Evolutionary conservation across 768 basidiomycete species (phyloP), one percentile per base, ranked within the genome.

Genomic region (Psilocybe sp.): DNA sequence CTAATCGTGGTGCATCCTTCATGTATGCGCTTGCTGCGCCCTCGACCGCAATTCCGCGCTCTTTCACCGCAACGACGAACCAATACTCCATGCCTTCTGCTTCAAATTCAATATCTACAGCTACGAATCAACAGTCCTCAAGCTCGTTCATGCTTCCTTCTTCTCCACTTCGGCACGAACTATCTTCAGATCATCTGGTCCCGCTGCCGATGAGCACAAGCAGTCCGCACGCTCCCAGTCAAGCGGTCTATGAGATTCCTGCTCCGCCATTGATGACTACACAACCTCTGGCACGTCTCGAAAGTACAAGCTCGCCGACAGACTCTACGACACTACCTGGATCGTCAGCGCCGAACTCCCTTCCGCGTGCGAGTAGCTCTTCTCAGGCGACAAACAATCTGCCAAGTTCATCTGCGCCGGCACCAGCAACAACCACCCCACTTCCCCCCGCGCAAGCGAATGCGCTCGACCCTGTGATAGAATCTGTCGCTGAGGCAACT

Each of bases 401-500:
- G 19, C 5, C 36, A 38, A 28, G 23, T 47, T 46, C 33, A 14
- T 16, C 45, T 34, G 11, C 41, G 5, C 20, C 41, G 2, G 18
- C 18, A 28, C 9, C 19, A 19, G 20, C 20, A n/a, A 43, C 32
- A 11, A 23, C n/a, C 19, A 23, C 20, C n/a, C 19, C 20, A 10
- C 13, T 31, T 13, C 18, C 32, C 8, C 23, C 10, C 20, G 13
- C 12, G 32, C 16, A n/a, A 14, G 18, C 20, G 14, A 32, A 47
- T n/a, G 16, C 11, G 11, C 46, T 28, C 20, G 47, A 60, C 9
- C 52, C 64, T 40, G 18, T 78, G 47, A 57, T 72, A 52, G 39
- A 70, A 7, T 70, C 76, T 1, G 64, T 86, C 13, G 66, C 66
- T 36, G 71, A 81, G 33, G 57, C 68, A 15, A 69, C 77, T 0